Evolutionary conservation across 345 rosid genomes (phyloP).

Genomic region (Eucalyptus camaldulensis): DNA sequence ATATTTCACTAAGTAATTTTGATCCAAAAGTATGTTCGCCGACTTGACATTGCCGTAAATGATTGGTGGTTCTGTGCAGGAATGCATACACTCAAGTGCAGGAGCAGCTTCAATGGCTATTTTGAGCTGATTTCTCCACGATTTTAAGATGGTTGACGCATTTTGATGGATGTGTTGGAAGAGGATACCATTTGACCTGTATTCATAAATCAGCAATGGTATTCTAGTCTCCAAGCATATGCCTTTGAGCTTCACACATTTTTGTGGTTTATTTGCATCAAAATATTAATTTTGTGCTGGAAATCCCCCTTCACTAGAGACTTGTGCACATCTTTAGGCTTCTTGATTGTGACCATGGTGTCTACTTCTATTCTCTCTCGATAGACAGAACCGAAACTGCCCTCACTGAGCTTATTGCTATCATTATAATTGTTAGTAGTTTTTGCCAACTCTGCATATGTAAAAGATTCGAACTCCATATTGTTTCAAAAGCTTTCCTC

Average conservation of each 20-base stretch:
- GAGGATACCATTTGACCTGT: neutral
- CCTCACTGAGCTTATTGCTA: too few species aligned
- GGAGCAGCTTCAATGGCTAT: fast-evolving
- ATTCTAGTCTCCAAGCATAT: neutral
- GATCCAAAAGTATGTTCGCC: neutral
- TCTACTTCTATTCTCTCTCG: neutral
- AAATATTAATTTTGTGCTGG: neutral
- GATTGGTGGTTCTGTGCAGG: neutral
- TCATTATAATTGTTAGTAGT: too few species aligned
- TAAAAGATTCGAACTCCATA: too few species aligned
- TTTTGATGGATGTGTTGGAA: neutral
- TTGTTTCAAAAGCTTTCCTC: neutral
- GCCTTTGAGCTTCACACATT: neutral
- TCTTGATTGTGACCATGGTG: neutral
- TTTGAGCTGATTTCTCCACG: neutral
- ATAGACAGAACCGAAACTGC: too few species aligned
- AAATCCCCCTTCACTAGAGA: neutral
- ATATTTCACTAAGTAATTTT: neutral
- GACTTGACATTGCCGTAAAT: fast-evolving
- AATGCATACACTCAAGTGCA: neutral
- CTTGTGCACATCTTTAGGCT: neutral
- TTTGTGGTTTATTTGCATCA: neutral
- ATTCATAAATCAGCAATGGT: neutral
- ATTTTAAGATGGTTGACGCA: too few species aligned
- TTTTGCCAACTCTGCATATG: too few species aligned